Conservation (phyloP, 257 asterid species). For the Henckelia pumila region DNA sequence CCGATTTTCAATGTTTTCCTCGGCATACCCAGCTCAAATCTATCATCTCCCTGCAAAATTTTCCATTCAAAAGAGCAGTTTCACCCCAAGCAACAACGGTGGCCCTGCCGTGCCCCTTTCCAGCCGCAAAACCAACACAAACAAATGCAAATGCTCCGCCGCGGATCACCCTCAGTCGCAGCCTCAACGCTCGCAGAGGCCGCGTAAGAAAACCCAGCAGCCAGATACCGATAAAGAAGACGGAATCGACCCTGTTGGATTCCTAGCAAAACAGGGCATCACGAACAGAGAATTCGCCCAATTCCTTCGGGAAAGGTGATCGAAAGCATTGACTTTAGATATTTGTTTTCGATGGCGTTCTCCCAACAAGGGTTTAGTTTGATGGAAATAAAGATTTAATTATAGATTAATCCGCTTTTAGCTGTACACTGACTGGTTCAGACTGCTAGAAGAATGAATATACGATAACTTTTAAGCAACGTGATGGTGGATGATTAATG, state of each 20-base stretch:
- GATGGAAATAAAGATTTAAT: neutral
- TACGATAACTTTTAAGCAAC: conserved; percentile 11
- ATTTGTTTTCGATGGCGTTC: neutral
- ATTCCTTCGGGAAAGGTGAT: conserved; percentile 88
- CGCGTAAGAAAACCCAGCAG: conserved; percentile 34
- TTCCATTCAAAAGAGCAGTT: conserved; percentile 11
- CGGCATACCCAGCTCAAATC: conserved; percentile 30
- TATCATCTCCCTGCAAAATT: conserved; percentile 22
- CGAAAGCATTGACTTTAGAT: neutral
- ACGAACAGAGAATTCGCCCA: conserved; percentile 66
- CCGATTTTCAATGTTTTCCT: conserved; percentile 35
- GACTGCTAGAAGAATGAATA: neutral
- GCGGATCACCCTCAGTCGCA: conserved; percentile 32
- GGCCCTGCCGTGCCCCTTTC: conserved; percentile 24
- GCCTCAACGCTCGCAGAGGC: conserved; percentile 32
- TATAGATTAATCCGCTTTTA: neutral
- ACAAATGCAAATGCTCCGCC: conserved; percentile 37
- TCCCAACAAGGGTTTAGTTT: neutral
- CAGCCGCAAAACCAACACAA: conserved; percentile 7
- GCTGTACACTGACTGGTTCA: neutral
- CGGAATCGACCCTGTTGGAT: conserved; percentile 84
- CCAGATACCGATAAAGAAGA: conserved; percentile 33
- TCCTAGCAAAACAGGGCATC: conserved; percentile 67
- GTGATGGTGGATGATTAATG: conserved; percentile 10
- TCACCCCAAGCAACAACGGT: conserved; percentile 2